phyloP scores from a whole-genome alignment of 495 filamentous ascomycete species.

The Astrocystis sublimbata region DNA sequence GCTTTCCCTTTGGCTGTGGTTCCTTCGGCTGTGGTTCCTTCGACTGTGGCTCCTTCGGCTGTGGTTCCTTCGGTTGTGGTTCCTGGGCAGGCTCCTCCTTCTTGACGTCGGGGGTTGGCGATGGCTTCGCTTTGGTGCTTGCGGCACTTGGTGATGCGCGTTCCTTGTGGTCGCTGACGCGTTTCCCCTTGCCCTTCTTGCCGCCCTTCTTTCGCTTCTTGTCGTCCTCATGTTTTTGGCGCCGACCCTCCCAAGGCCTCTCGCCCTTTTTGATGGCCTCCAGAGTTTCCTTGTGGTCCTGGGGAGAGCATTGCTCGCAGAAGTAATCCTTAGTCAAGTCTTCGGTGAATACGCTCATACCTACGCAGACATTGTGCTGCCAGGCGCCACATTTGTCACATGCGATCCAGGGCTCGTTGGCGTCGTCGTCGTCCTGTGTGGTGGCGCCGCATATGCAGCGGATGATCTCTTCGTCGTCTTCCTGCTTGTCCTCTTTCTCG shows the following conservation, averaged over 20 bases:
- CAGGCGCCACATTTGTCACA: slow-evolving; percentile 89
- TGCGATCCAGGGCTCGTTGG: slow-evolving; percentile 81
- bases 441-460: slow-evolving; percentile 90
- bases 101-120: slow-evolving; percentile 44
- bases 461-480: slow-evolving; percentile 65
- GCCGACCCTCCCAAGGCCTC: slow-evolving; percentile 78
- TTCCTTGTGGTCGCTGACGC: slow-evolving; percentile 52
- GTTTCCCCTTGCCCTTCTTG: slow-evolving; percentile 54
- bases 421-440: slow-evolving; percentile 78
- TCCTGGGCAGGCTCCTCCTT: slow-evolving; percentile 36
- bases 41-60: too few species aligned
- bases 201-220: slow-evolving; percentile 51
- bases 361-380: slow-evolving; percentile 98
- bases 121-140: slow-evolving; percentile 31
- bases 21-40: too few species aligned
- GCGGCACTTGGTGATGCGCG: slow-evolving; percentile 37
- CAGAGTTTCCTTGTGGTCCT: slow-evolving; percentile 74
- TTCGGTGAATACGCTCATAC: slow-evolving; percentile 72
- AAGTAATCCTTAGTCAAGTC: slow-evolving; percentile 77
- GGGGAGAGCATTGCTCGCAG: slow-evolving; percentile 85
- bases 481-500: slow-evolving; percentile 63
- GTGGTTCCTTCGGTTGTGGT: slow-evolving; percentile 34
- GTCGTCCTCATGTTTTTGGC: slow-evolving; percentile 52
- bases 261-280: slow-evolving; percentile 74
- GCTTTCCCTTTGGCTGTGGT: slow-evolving; percentile 37